Evolutionary conservation across 805 yeast species (phyloP).

Genomic region (Saccharomycopsis sp.): DNA sequence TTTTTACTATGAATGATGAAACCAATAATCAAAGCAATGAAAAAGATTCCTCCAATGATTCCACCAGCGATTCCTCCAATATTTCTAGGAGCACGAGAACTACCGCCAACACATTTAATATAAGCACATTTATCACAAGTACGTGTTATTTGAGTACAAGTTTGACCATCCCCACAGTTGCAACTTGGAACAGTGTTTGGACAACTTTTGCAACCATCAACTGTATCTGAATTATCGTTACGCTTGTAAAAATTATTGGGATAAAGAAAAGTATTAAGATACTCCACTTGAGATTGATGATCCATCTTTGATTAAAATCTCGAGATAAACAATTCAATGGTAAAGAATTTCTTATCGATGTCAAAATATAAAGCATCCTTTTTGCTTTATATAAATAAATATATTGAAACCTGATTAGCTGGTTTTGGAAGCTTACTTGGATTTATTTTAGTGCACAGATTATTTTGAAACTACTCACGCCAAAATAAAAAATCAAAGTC

Average conservation of each 20-base stretch:
- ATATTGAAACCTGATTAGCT: too few species aligned
- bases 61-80: conserved; percentile 18
- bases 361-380: too few species aligned
- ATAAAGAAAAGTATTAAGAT: background rate
- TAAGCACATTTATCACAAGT: conserved; percentile 13
- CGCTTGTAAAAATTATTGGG: too few species aligned
- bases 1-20: conserved; percentile 13
- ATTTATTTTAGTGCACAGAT: too few species aligned
- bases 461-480: too few species aligned
- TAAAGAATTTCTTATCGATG: too few species aligned
- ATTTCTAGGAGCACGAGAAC: conserved; percentile 10
- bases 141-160: conserved; percentile 5
- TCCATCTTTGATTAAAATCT: too few species aligned
- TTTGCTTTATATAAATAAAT: too few species aligned
- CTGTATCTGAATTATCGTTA: background rate
- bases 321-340: too few species aligned
- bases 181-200: conserved; percentile 3
- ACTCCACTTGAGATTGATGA: too few species aligned
- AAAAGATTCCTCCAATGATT: conserved; percentile 13
- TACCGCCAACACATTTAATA: conserved; percentile 3
- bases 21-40: conserved; percentile 11
- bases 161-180: conserved; percentile 4
- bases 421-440: too few species aligned
- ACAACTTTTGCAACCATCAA: conserved; percentile 8
- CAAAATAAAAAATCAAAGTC: too few species aligned